Conservation (phyloP, 495 filamentous ascomycete genomes). For the Oidiodendron maius region DNA sequence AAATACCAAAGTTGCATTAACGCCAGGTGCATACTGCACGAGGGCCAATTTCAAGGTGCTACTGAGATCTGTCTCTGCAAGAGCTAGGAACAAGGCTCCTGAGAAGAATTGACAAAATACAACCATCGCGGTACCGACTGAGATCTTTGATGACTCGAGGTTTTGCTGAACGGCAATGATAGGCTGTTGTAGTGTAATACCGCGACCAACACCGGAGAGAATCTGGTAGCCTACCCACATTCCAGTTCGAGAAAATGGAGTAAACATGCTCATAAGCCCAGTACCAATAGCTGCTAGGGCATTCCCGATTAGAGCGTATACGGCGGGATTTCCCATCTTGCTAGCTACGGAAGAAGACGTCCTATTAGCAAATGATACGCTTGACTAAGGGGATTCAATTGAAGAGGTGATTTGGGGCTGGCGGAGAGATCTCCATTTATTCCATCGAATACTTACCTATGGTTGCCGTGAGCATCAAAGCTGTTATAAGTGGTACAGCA, state of each 20-base stretch:
- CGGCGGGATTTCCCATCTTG: not conserved
- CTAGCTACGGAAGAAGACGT: not conserved
- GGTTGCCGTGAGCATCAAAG: constrained; percentile 29
- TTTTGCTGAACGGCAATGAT: constrained; percentile 52
- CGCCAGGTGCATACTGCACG: constrained; percentile 4
- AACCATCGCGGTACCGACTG: constrained; percentile 54
- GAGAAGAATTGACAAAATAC: constrained; percentile 56
- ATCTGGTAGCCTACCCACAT: constrained; percentile 68
- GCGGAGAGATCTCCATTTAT: too few relatives aligned
- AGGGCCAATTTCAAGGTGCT: not conserved
- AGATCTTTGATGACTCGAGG: constrained; percentile 41
- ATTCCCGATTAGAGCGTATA: not conserved
- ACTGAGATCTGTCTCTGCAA: constrained; percentile 7
- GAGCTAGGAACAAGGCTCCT: constrained; percentile 52
- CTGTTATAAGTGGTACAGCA: constrained; percentile 21
- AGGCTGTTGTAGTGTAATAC: constrained; percentile 61
- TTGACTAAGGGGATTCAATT: too few relatives aligned
- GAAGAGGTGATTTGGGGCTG: too few relatives aligned
- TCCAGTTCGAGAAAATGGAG: constrained; percentile 36
- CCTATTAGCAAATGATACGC: not conserved
- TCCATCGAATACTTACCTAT: not conserved
- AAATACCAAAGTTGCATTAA: constrained; percentile 5
- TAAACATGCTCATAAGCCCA: constrained; percentile 51
- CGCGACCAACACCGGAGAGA: constrained; percentile 61
- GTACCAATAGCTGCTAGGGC: not conserved